Evolutionary conservation across 345 rosid species (phyloP).

Genomic region (Brassica carinata): DNA sequence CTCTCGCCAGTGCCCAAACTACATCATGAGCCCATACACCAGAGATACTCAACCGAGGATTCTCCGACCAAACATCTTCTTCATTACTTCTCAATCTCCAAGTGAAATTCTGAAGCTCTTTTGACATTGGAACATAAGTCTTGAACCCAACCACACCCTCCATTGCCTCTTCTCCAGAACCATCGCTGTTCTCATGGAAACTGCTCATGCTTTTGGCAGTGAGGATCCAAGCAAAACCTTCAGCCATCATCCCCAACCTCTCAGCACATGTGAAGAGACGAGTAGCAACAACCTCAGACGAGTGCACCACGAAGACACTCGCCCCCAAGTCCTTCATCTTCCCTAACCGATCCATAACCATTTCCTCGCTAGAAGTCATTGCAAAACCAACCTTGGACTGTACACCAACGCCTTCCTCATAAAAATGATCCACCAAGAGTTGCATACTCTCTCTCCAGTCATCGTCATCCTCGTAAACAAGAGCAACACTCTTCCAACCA

Average conservation of each 20-base stretch:
- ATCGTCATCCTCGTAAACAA: neutral
- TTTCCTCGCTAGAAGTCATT: slow-evolving; percentile 9
- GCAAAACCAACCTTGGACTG: slow-evolving; percentile 21
- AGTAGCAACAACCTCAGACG: slow-evolving; percentile 31
- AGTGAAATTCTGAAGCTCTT: slow-evolving; percentile 40
- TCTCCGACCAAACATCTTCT: slow-evolving; percentile 9
- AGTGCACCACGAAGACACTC: slow-evolving; percentile 32
- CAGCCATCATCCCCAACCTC: slow-evolving; percentile 37
- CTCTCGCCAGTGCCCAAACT: slow-evolving; percentile 33
- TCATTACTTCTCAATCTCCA: slow-evolving; percentile 31
- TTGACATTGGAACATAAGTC: slow-evolving; percentile 40
- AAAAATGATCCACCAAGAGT: neutral
- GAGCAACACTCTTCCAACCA: neutral
- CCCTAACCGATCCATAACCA: slow-evolving; percentile 9
- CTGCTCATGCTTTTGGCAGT: slow-evolving; percentile 22
- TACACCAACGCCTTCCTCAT: neutral
- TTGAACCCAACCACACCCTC: slow-evolving; percentile 50
- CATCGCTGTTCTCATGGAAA: neutral
- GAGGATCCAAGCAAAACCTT: slow-evolving; percentile 49
- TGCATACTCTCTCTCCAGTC: neutral
- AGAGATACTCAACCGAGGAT: slow-evolving; percentile 16
- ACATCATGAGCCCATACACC: slow-evolving; percentile 46
- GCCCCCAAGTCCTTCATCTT: slow-evolving; percentile 16
- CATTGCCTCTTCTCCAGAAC: slow-evolving; percentile 26
- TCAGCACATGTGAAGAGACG: slow-evolving; percentile 27